Evolutionary conservation across 345 rosid genomes (phyloP).

Genomic region (Leavenworthia alabamica): DNA sequence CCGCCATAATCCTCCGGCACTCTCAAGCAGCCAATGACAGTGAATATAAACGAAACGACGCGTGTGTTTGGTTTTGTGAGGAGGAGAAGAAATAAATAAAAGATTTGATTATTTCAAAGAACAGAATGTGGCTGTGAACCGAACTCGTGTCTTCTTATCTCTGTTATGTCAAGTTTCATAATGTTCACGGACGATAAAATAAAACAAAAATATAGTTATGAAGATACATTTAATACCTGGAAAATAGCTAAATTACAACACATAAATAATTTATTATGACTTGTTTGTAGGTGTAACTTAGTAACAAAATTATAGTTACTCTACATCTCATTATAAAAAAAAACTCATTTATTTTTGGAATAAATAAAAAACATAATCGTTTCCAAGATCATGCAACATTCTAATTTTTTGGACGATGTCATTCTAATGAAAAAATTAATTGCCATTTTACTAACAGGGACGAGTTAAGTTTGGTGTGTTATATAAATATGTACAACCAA

Average conservation of each 20-base stretch:
- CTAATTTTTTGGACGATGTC: neutral
- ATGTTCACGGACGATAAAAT: neutral
- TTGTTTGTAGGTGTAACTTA: neutral
- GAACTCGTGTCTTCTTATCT: constrained; percentile 16
- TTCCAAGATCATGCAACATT: neutral
- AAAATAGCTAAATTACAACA: neutral
- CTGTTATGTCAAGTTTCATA: neutral
- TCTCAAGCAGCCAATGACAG: neutral
- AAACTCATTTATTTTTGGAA: no score
- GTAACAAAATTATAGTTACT: neutral
- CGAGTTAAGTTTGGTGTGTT: neutral
- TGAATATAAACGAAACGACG: neutral
- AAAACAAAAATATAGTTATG: neutral
- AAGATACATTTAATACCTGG: neutral
- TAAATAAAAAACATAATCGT: no score
- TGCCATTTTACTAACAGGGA: neutral
- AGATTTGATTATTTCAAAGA: neutral
- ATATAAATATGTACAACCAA: neutral
- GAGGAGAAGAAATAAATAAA: neutral
- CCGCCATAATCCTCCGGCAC: constrained; percentile 10
- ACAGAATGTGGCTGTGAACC: constrained; percentile 21
- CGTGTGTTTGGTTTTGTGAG: neutral
- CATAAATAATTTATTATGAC: neutral
- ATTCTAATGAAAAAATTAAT: neutral
- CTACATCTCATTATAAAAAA: neutral